These are phyloP conservation scores for Aureobasidium sp. DNA, from an alignment of 2,329 filamentous ascomycete species.

Conservation along the genomic window DNA sequence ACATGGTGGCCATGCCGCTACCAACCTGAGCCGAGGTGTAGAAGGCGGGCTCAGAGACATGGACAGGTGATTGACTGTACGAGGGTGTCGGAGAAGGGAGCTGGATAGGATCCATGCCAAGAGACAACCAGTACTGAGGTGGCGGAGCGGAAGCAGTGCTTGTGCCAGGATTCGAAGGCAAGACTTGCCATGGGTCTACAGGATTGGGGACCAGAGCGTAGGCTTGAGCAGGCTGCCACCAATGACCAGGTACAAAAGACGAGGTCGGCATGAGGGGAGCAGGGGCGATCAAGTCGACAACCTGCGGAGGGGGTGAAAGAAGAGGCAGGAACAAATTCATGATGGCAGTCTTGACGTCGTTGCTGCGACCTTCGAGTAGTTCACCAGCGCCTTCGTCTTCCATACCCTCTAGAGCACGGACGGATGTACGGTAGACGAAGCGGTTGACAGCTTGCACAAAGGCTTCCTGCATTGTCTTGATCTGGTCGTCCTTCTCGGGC, in stretches of 20 bases:
- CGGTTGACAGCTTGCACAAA: conserved; percentile 96
- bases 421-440: conserved; percentile 87
- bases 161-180: conserved; percentile 80
- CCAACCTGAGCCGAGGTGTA: conserved; percentile 72
- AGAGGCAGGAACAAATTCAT: conserved; percentile 76
- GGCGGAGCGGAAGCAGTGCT: conserved; percentile 62
- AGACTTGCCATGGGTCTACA: conserved; percentile 81
- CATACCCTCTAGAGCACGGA: conserved; percentile 82
- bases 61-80: conserved; percentile 71
- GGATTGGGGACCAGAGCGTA: conserved; percentile 53
- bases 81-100: conserved; percentile 71
- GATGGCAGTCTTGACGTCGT: conserved; percentile 85
- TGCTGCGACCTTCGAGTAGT: conserved; percentile 80
- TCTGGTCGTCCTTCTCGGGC: conserved; percentile 91
- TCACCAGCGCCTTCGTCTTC: conserved; percentile 96
- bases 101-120: conserved; percentile 63
- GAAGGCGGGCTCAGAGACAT: conserved; percentile 54
- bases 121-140: conserved; percentile 68
- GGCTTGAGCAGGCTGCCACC: conserved; percentile 68
- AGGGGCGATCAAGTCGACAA: conserved; percentile 82
- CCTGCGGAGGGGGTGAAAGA: conserved; percentile 76
- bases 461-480: conserved; percentile 95
- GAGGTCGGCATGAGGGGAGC: conserved; percentile 80
- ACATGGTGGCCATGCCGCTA: conserved; percentile 64
- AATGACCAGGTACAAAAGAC: conserved; percentile 54